Evolutionary conservation across 345 rosid species (phyloP), one percentile per base, ranked within the genome.

Genomic region (Firmiana major): DNA sequence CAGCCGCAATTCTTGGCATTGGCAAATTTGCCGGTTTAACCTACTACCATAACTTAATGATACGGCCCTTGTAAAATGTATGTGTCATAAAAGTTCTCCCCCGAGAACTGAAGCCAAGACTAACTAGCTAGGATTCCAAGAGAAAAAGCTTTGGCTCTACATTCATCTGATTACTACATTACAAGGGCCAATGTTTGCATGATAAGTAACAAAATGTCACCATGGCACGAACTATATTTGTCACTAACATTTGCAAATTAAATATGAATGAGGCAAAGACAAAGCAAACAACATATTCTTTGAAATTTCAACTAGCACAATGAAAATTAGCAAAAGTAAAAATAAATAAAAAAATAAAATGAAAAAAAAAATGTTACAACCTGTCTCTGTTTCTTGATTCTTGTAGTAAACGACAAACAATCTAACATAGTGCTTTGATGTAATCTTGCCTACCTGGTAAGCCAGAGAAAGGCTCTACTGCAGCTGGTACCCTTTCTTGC

Each of bases 401-500:
- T 54, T 19, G 63, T 34, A 72, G 19, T 54, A 34, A 36, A 55
- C 54, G 75, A 54, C 62, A 54, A 36, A 31, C 34, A 31, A 36
- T 36, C 59, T 28, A 31, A 28, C 43, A 17, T 28, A 36, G 74
- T 28, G 49, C 34, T 31, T 31, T 31, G 7, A 21, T 8, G n/a
- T 55, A 55, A 55, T n/a, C 60, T 31, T 31, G 60, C 17, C 63
- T 80, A 96, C 99, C 98, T 92, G 79, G 97, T 88, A 69, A 96
- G 99, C 99, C 99, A 96, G 67, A 96, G 89, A 74, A 92, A 49
- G 74, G 98, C 93, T 83, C 76, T 86, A 81, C 98, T 85, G 67
- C 97, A 90, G 81, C 99, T 96, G 78, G 48, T 45, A 9, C 68
- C 78, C 84, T 86, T 89, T 78, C 78, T 87, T 34, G 86, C 83